Evolutionary conservation across 2,329 filamentous ascomycete species (phyloP), one percentile per base, ranked within the genome.

Genomic region (Aspergillus chevalieri): DNA sequence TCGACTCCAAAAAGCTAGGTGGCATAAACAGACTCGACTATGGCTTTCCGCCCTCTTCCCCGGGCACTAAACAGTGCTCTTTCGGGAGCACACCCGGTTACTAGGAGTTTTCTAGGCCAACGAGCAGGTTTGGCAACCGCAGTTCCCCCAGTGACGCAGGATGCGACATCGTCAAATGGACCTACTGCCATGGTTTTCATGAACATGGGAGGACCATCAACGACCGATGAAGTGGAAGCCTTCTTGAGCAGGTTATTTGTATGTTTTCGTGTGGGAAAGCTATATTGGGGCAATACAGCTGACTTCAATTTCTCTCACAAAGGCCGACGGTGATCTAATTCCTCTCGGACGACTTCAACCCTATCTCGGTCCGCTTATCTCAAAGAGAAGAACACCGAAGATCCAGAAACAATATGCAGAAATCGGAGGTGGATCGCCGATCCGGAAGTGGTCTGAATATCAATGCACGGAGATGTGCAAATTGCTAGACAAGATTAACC

Each of bases 121-220:
- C 60, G 62, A 53, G 57, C 62, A 43, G 62, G 64, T 4, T 71
- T 75, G 58, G 85, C 85, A 26, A 86, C 83, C 12, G 75, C 78
- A 15, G 83, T 82, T 4, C 86, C 87, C 9, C 87, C 89, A 6
- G 89, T 93, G 19, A 91, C 87, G 0, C 89, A 94, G 68, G 79
- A 89, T 78, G 77, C 80, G 6, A 81, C 81, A 1, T 81, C 79
- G 44, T 78, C 80, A 2, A 80, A 88, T 65, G 92, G 92, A 0
- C 90, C 91, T 6, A 98, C 93, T 4, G 93, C 93, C 41, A 97
- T 98, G 83, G 93, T 98, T 12, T 96, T 98, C 65, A 82, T 98
- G 74, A 98, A 98, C 73, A 98, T 98, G 93, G 93, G 93, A 52
- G 93, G 93, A 0, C 93, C 93, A 3, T 87, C 89, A 1, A 95